Percentiles rank a stretch among this genome's conserved stretches.
Conservation (phyloP, 768 basidiomycete species). For the Tricholoma furcatifolium region DNA sequence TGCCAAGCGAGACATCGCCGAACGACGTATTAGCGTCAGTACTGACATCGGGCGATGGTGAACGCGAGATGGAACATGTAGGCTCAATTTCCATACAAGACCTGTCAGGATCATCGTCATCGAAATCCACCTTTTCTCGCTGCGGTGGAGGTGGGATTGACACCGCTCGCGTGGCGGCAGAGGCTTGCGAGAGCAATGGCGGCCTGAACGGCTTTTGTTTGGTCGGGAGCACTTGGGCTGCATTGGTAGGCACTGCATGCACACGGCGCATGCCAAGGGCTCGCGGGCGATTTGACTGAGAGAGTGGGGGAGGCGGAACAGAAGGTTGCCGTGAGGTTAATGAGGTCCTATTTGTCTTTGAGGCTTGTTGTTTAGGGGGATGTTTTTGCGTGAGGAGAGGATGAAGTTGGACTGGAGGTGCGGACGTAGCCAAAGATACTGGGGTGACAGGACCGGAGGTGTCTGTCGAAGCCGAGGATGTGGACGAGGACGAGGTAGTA, state of each 20-base stretch:
- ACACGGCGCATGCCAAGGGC: constrained; percentile 40
- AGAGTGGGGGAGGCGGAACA: constrained; percentile 10
- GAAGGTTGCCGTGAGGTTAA: neutral
- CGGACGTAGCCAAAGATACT: constrained; percentile 5
- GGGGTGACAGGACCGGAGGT: neutral
- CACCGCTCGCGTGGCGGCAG: constrained; percentile 11
- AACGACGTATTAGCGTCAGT: constrained; percentile 24
- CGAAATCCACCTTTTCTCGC: neutral
- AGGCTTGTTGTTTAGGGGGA: constrained; percentile 9
- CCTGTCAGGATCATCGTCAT: neutral
- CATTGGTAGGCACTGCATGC: constrained; percentile 18
- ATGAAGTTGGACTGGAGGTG: constrained; percentile 12
- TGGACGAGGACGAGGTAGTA: neutral
- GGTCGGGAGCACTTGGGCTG: constrained; percentile 21
- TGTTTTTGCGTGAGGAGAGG: constrained; percentile 15
- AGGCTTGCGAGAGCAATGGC: constrained; percentile 26
- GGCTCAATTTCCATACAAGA: neutral
- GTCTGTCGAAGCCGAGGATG: neutral
- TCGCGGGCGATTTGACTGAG: constrained; percentile 27
- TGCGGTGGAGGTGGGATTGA: neutral
- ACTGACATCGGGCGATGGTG: constrained; percentile 5
- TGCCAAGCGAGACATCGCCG: constrained; percentile 25
- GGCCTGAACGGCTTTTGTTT: constrained; percentile 37
- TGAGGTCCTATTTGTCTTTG: neutral
- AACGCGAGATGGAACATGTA: neutral